A percentile compares a stretch with the other conserved stretches of the same genome.
phyloP scores from a whole-genome alignment of 1,139 yeast genomes.

The Suhomyces bribrorum region DNA sequence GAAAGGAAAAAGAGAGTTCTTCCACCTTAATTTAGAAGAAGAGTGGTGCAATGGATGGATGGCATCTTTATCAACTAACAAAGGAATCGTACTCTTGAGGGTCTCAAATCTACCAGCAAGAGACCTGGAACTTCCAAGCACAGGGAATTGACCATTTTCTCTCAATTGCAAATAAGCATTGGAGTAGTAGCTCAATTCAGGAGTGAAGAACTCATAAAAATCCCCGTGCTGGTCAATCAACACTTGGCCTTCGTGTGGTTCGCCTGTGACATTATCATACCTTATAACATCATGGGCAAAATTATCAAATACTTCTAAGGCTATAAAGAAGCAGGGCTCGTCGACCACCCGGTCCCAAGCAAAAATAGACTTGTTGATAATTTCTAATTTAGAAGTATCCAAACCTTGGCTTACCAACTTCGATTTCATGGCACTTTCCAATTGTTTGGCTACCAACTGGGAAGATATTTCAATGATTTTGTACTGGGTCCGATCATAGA shows the following conservation, averaged over 20 bases:
- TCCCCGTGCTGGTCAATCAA: conserved; percentile 74
- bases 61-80: conserved; percentile 29
- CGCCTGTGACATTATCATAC: conserved; percentile 66
- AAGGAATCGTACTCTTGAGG: conserved; percentile 34
- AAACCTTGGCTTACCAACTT: conserved; percentile 43
- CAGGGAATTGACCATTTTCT: conserved; percentile 44
- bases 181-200: conserved; percentile 66
- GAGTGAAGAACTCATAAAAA: conserved; percentile 72
- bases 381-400: conserved; percentile 52
- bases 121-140: conserved; percentile 26
- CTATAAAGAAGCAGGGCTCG: conserved; percentile 78
- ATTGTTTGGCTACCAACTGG: conserved; percentile 67
- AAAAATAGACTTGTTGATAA: conserved; percentile 73
- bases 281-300: conserved; percentile 81
- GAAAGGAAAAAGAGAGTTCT: conserved; percentile 52
- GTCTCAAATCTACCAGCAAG: conserved; percentile 25
- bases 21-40: conserved; percentile 28
- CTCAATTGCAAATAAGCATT: conserved; percentile 55
- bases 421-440: conserved; percentile 35
- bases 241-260: conserved; percentile 79
- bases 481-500: conserved; percentile 66
- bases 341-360: conserved; percentile 67
- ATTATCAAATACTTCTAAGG: conserved; percentile 83
- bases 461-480: conserved; percentile 76
- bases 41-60: conserved; percentile 48